A percentile compares a stretch with the other conserved stretches of the same genome.
These are phyloP conservation scores for Talaromyces sp. DNA, from an alignment of 2,329 filamentous ascomycete genomes.

Conservation along the genomic window DNA sequence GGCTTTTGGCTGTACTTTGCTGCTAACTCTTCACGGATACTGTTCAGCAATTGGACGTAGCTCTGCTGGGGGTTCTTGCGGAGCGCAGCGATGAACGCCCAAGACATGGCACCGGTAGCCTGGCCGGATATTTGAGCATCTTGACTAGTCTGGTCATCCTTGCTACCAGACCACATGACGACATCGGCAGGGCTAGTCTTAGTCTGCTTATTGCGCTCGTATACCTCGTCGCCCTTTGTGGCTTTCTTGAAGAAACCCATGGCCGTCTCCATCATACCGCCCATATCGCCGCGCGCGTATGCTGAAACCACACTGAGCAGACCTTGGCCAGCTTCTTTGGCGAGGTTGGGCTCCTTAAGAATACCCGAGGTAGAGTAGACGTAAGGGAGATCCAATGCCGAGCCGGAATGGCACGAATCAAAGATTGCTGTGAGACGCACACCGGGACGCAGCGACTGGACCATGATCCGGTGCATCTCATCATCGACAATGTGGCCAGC, in stretches of 20 bases:
- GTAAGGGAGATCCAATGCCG: constrained; percentile 67
- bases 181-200: constrained; percentile 95
- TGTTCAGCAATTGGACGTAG: constrained; percentile 94
- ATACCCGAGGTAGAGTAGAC: constrained; percentile 69
- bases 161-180: constrained; percentile 96
- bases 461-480: constrained; percentile 77
- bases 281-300: constrained; percentile 82
- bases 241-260: constrained; percentile 87
- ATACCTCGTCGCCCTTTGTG: constrained; percentile 74
- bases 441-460: constrained; percentile 74
- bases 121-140: constrained; percentile 86
- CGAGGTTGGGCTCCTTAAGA: constrained; percentile 70
- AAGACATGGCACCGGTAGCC: constrained; percentile 97
- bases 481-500: constrained; percentile 78
- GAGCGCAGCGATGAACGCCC: constrained; percentile 89
- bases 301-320: constrained; percentile 69
- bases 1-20: constrained; percentile 92
- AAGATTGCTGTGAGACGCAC: constrained; percentile 75
- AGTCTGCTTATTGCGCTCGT: constrained; percentile 79
- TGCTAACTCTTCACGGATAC: constrained; percentile 84
- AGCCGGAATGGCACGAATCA: constrained; percentile 69
- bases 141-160: constrained; percentile 92
- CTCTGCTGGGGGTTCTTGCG: constrained; percentile 94
- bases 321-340: constrained; percentile 68
- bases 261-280: constrained; percentile 77